These are phyloP conservation scores for Stachybotrys elegans DNA, from an alignment of 2,329 filamentous ascomycete genomes.

Conservation along the genomic window DNA sequence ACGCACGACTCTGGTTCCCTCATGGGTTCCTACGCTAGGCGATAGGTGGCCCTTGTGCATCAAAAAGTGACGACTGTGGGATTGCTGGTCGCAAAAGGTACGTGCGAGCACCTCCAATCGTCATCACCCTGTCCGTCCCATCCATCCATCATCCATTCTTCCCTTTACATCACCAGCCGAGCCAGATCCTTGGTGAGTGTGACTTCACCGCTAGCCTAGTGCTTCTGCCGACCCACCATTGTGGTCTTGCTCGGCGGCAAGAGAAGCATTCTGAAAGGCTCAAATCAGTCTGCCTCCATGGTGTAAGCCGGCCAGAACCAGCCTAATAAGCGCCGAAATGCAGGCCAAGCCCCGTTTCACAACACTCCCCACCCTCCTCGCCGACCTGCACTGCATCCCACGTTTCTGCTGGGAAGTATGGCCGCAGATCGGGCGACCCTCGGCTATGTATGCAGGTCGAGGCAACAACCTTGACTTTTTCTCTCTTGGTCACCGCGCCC, in stretches of 20 bases:
- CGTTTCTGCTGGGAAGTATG: constrained; percentile 25
- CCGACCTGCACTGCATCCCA: constrained; percentile 4
- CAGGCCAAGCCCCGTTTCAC: constrained; percentile 22
- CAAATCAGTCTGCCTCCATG: constrained; percentile 10
- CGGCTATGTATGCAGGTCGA: constrained; percentile 35
- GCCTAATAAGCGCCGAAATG: constrained; percentile 21
- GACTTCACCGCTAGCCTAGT: constrained; percentile 10
- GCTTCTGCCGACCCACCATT: constrained; percentile 16
- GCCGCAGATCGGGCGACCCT: constrained; percentile 31
- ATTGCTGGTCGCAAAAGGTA: too few relatives aligned
- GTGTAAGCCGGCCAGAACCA: constrained; percentile 11
- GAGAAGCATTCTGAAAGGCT: constrained; percentile 33
- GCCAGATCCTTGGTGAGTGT: too few relatives aligned
- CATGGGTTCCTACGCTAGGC: too few relatives aligned
- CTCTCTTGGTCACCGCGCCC: too few relatives aligned
- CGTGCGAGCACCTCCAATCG: too few relatives aligned
- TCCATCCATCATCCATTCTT: too few relatives aligned
- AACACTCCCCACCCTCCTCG: constrained; percentile 14
- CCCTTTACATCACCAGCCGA: too few relatives aligned
- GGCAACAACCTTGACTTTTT: constrained; percentile 10
- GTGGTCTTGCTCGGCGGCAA: constrained; percentile 29
- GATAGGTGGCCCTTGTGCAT: too few relatives aligned
- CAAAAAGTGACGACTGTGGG: too few relatives aligned
- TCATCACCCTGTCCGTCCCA: too few relatives aligned
- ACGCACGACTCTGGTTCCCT: too few relatives aligned